A percentile compares a stretch with the other conserved stretches of the same genome.
These are phyloP conservation scores for Daedalea quercina DNA, from an alignment of 768 basidiomycete species.

Conservation along the genomic window DNA sequence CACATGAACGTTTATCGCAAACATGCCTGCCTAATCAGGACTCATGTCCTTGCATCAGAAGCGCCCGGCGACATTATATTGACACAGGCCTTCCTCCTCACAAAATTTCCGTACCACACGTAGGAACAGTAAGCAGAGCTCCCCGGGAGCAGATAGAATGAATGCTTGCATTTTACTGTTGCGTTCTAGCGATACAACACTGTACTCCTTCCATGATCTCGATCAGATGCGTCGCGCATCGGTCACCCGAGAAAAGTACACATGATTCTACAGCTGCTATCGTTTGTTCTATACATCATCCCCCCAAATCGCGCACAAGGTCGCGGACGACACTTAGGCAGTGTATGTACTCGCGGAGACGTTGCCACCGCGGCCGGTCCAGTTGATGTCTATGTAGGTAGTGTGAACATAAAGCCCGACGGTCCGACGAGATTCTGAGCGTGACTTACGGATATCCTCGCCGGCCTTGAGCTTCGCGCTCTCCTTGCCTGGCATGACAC, in stretches of 20 bases:
- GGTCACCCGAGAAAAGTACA: neutral
- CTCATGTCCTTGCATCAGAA: neutral
- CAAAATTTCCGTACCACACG: too few species aligned
- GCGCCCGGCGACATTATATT: neutral
- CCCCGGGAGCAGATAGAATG: too few species aligned
- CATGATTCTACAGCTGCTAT: constrained; percentile 1
- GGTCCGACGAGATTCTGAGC: neutral
- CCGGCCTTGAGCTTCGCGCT: constrained; percentile 73
- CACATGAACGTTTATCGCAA: constrained; percentile 42
- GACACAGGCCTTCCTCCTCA: neutral
- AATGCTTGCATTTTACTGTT: neutral
- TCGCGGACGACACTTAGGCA: constrained; percentile 33
- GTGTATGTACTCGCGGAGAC: constrained; percentile 86
- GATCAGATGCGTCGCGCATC: neutral
- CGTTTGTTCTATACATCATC: neutral
- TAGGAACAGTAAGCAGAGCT: too few species aligned
- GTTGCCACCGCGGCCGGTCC: constrained; percentile 96
- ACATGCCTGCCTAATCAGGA: constrained; percentile 1
- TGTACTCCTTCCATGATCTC: neutral
- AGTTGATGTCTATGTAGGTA: constrained; percentile 74
- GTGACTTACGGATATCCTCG: constrained; percentile 79
- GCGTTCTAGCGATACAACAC: constrained; percentile 6
- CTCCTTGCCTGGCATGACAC: constrained; percentile 87
- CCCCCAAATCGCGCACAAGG: neutral
- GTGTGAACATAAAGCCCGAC: neutral